These are phyloP conservation scores for Boletus rubroflammeus DNA, from an alignment of 768 basidiomycete species.

Conservation along the genomic window DNA sequence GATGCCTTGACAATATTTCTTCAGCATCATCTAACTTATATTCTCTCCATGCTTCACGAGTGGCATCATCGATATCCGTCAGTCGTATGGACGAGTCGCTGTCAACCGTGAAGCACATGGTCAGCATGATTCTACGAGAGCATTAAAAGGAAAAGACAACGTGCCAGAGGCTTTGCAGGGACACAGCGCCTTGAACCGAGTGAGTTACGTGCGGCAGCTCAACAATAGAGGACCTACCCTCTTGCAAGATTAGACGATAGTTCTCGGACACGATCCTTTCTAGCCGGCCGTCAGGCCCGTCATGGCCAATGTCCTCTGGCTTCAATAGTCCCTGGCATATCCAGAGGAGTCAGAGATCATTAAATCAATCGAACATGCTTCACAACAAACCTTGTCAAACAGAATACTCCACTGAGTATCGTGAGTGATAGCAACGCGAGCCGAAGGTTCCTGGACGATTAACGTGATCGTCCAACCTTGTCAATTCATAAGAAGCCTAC, in stretches of 20 bases:
- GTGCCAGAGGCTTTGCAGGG: not conserved
- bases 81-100: conserved; percentile 8
- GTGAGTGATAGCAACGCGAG: conserved; percentile 11
- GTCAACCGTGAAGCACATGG: no score
- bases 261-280: conserved; percentile 5
- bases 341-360: not conserved
- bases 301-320: conserved; percentile 1
- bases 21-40: conserved; percentile 7
- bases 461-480: no score
- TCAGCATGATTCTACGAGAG: not conserved
- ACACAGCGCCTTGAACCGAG: not conserved
- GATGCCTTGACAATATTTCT: conserved; percentile 5
- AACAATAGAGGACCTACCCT: not conserved
- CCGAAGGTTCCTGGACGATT: conserved; percentile 5
- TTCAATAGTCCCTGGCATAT: conserved; percentile 5
- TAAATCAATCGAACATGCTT: not conserved
- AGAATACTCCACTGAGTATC: conserved; percentile 14
- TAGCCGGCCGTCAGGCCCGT: not conserved
- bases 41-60: conserved; percentile 2
- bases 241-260: conserved; percentile 1
- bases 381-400: conserved; percentile 4
- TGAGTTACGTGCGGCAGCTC: not conserved
- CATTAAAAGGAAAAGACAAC: not conserved
- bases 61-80: not conserved
- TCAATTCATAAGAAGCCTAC: not conserved